Evolutionary conservation across 2,329 filamentous ascomycete species (phyloP).

Genomic region (Colletotrichum karsti): DNA sequence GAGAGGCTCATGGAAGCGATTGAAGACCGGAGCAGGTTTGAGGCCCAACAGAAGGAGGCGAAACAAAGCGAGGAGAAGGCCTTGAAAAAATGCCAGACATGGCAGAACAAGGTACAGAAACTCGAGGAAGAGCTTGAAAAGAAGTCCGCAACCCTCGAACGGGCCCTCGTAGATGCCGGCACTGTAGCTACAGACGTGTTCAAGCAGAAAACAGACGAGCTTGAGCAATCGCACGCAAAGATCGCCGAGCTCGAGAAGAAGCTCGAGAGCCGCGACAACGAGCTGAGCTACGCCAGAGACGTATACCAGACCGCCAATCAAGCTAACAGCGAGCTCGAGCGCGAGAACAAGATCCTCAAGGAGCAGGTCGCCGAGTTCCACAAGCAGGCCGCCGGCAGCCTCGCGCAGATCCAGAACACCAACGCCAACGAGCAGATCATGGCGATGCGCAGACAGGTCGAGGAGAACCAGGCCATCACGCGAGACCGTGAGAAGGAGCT

Average conservation of each 20-base stretch:
- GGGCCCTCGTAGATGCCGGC: slow-evolving; percentile 39
- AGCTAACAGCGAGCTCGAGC: slow-evolving; percentile 50
- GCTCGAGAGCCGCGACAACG: slow-evolving; percentile 44
- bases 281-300: slow-evolving; percentile 64
- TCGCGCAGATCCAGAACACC: slow-evolving; percentile 55
- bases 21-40: slow-evolving; percentile 57
- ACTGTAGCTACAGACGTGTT: slow-evolving; percentile 32
- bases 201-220: slow-evolving; percentile 48
- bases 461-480: slow-evolving; percentile 50
- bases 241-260: slow-evolving; percentile 50
- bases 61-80: slow-evolving; percentile 46
- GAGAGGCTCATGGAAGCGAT: slow-evolving; percentile 57
- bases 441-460: slow-evolving; percentile 46
- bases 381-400: slow-evolving; percentile 52
- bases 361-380: slow-evolving; percentile 48
- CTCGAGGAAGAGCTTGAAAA: slow-evolving; percentile 48
- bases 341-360: slow-evolving; percentile 57
- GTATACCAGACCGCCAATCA: slow-evolving; percentile 68
- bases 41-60: slow-evolving; percentile 54
- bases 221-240: slow-evolving; percentile 49
- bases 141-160: slow-evolving; percentile 41
- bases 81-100: slow-evolving; percentile 45
- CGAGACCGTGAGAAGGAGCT: slow-evolving; percentile 63
- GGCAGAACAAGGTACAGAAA: slow-evolving; percentile 43
- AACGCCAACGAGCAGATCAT: slow-evolving; percentile 47